phyloP scores from a whole-genome alignment of 1,284 basidiomycete species.

The Fomitopsis schrenkii region DNA sequence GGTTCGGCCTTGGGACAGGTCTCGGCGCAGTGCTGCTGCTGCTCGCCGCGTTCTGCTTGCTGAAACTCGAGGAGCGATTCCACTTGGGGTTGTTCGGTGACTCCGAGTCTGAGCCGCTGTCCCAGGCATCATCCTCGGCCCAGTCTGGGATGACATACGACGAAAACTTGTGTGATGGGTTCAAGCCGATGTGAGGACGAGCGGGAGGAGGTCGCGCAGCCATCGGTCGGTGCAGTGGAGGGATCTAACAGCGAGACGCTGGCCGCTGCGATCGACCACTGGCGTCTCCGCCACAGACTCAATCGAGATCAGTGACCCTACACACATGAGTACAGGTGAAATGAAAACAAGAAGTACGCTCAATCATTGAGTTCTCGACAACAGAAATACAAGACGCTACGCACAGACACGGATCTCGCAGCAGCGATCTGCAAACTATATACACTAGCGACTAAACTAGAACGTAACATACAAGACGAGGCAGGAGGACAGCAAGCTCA shows the following conservation, averaged over 20 bases:
- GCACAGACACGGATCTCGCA: not conserved
- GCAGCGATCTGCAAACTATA: not conserved
- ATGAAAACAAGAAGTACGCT: not conserved
- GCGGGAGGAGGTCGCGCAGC: constrained; percentile 67
- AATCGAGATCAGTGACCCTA: not conserved
- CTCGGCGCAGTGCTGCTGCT: constrained; percentile 43
- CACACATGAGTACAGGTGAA: not conserved
- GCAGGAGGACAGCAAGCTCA: not conserved
- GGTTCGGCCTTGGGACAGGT: constrained; percentile 46
- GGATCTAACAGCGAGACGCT: not conserved
- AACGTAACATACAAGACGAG: not conserved
- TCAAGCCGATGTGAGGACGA: constrained; percentile 69
- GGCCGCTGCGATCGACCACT: not conserved
- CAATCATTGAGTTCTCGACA: not conserved
- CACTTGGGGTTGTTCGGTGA: constrained; percentile 49
- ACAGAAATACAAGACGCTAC: not conserved
- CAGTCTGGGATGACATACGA: constrained; percentile 47
- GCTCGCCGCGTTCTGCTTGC: constrained; percentile 28
- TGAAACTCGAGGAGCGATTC: constrained; percentile 31
- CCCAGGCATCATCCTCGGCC: constrained; percentile 89
- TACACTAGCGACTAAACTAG: not conserved
- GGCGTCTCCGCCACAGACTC: not conserved
- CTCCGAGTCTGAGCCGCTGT: constrained; percentile 82
- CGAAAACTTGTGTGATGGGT: constrained; percentile 48
- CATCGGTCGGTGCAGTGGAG: constrained; percentile 33